Percentiles rank a stretch among this genome's conserved stretches.
These are phyloP conservation scores for Hyphopichia fennica DNA, from an alignment of 1,139 yeast species.

Conservation along the genomic window DNA sequence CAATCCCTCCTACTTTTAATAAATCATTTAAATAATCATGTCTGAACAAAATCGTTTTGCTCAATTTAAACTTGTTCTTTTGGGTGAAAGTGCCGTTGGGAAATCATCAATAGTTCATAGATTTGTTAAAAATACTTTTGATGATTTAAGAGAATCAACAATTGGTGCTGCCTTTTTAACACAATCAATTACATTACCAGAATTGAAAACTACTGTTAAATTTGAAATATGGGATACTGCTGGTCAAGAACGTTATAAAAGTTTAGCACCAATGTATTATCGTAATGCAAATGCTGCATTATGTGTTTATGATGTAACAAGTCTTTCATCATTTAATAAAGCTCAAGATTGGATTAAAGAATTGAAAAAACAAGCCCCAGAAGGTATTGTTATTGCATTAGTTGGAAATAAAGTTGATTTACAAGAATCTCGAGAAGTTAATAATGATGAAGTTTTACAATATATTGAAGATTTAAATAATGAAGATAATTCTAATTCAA, in stretches of 20 bases:
- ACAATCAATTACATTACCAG: conserved; percentile 63
- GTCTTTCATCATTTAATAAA: conserved; percentile 66
- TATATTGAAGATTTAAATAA: conserved; percentile 33
- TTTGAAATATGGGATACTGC: conserved; percentile 55
- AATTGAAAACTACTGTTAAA: conserved; percentile 37
- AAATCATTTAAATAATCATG: neutral
- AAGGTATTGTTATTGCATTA: conserved; percentile 79
- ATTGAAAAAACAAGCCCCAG: conserved; percentile 85
- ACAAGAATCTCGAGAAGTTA: conserved; percentile 49
- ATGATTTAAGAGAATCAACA: conserved; percentile 90
- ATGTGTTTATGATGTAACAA: conserved; percentile 37
- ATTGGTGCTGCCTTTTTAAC: conserved; percentile 97
- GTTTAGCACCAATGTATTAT: conserved; percentile 51
- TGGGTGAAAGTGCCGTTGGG: conserved; percentile 52
- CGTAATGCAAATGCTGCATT: conserved; percentile 44
- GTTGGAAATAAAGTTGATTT: conserved; percentile 90
- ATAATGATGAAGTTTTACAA: conserved; percentile 33
- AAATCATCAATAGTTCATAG: conserved; percentile 49
- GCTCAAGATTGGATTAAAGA: conserved; percentile 98
- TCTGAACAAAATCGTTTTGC: conserved; percentile 26
- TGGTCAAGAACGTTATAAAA: conserved; percentile 50
- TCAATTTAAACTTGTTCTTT: conserved; percentile 46
- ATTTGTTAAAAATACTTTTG: conserved; percentile 73
- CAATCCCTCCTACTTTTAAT: neutral
- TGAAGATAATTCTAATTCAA: conserved; percentile 15